A percentile compares a stretch with the other conserved stretches of the same genome.
phyloP scores from a whole-genome alignment of 192 early-diverging fungal species.

The Podila epicladia region DNA sequence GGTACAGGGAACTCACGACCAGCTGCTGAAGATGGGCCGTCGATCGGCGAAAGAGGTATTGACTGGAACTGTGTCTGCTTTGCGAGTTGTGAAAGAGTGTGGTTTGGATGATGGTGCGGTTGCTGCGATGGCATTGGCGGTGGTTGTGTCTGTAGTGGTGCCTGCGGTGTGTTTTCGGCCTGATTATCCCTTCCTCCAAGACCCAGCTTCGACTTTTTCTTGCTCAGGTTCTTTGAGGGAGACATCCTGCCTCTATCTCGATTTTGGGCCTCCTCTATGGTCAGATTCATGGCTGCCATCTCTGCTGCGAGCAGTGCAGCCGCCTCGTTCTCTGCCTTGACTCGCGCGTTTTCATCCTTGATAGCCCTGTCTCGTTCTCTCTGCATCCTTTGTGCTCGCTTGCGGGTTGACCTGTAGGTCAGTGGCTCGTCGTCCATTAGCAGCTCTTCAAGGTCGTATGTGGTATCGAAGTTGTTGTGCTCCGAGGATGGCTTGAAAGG shows the following conservation, averaged over 20 bases:
- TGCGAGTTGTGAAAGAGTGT: constrained; percentile 22
- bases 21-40: constrained; percentile 5
- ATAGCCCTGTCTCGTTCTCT: constrained; percentile 42
- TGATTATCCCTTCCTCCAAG: constrained; percentile 16
- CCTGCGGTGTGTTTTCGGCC: neutral
- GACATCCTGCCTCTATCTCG: neutral
- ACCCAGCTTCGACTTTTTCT: constrained; percentile 20
- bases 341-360: constrained; percentile 46
- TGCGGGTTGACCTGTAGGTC: constrained; percentile 40
- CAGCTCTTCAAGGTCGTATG: constrained; percentile 79
- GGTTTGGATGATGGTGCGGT: neutral
- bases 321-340: constrained; percentile 28
- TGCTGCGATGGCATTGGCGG: constrained; percentile 1
- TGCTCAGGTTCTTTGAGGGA: neutral
- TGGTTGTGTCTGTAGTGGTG: constrained; percentile 13
- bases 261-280: constrained; percentile 19
- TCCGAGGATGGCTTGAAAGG: constrained; percentile 56
- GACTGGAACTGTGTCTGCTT: constrained; percentile 47
- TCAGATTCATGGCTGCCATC: constrained; percentile 41
- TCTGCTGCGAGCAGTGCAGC: constrained; percentile 5
- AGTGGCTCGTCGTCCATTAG: constrained; percentile 76
- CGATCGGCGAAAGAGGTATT: constrained; percentile 48
- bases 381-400: constrained; percentile 48
- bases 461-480: constrained; percentile 81
- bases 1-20: constrained; percentile 10